A percentile compares a stretch with the other conserved stretches of the same genome.
Evolutionary conservation across 1,139 yeast genomes (phyloP).

Genomic region (Diutina mesorugosa): DNA sequence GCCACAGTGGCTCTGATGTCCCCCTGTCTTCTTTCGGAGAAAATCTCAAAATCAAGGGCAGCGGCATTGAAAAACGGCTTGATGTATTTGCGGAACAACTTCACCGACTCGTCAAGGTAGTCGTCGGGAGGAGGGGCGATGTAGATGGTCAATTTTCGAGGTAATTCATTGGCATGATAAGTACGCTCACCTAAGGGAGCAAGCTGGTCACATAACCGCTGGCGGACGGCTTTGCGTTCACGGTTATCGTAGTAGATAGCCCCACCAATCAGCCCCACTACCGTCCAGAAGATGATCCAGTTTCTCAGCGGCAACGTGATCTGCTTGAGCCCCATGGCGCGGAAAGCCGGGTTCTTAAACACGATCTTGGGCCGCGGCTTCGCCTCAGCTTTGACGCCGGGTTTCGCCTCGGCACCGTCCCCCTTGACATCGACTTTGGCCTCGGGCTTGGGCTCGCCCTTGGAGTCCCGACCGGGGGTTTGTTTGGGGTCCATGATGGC

Average conservation of each 20-base stretch:
- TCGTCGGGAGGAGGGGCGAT: slow-evolving; percentile 97
- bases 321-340: slow-evolving; percentile 76
- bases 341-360: slow-evolving; percentile 75
- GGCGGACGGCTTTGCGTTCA: slow-evolving; percentile 54
- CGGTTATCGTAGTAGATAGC: slow-evolving; percentile 69
- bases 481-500: background rate
- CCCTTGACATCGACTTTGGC: background rate
- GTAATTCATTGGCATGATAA: slow-evolving; percentile 30
- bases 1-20: slow-evolving; percentile 77
- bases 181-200: slow-evolving; percentile 28
- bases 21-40: slow-evolving; percentile 74
- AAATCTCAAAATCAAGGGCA: slow-evolving; percentile 74
- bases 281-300: slow-evolving; percentile 85
- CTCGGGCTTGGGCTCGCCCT: background rate
- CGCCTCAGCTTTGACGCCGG: background rate
- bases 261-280: slow-evolving; percentile 53
- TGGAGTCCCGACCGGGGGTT: background rate
- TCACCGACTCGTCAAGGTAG: slow-evolving; percentile 63
- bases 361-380: slow-evolving; percentile 22
- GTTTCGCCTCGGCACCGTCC: background rate
- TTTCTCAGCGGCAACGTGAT: slow-evolving; percentile 77
- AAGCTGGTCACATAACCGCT: slow-evolving; percentile 54
- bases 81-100: slow-evolving; percentile 64
- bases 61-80: slow-evolving; percentile 83
- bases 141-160: slow-evolving; percentile 71